Percentiles rank a stretch among this genome's conserved stretches.
Evolutionary conservation across 1,139 yeast species (phyloP).

Genomic region (Kodamaea suecica): DNA sequence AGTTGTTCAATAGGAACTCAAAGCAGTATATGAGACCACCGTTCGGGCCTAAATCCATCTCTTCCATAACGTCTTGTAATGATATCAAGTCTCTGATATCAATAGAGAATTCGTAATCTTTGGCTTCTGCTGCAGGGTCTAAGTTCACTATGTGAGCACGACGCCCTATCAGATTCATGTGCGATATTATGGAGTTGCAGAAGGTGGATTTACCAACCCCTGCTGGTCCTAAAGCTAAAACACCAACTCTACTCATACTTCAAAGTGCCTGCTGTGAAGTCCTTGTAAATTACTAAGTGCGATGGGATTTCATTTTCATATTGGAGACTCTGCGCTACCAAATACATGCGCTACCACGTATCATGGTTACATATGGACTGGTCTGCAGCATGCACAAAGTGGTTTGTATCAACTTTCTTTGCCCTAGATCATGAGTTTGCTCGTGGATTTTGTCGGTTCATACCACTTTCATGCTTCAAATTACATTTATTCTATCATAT

Average conservation of each 20-base stretch:
- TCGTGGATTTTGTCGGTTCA: too few relatives aligned
- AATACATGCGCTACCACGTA: too few relatives aligned
- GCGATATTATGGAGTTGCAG: conserved; percentile 80
- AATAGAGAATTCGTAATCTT: conserved; percentile 85
- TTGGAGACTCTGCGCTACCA: too few relatives aligned
- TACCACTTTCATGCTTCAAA: too few relatives aligned
- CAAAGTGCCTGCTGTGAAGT: too few relatives aligned
- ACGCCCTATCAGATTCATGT: conserved; percentile 88
- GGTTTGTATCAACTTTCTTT: too few relatives aligned
- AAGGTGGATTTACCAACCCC: conserved; percentile 95
- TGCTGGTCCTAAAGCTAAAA: conserved; percentile 94
- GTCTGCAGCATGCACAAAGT: too few relatives aligned
- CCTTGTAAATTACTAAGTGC: too few relatives aligned
- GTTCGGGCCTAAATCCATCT: conserved; percentile 89
- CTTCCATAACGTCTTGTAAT: conserved; percentile 95
- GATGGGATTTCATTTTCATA: too few relatives aligned
- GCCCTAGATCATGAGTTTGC: too few relatives aligned
- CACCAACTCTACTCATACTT: conserved; percentile 89
- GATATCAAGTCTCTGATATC: conserved; percentile 91
- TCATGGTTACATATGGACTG: too few relatives aligned
- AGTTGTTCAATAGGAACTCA: conserved; percentile 78
- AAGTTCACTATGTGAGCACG: conserved; percentile 91
- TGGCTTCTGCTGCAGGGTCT: conserved; percentile 97
- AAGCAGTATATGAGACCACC: conserved; percentile 94
- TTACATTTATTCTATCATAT: too few relatives aligned